Evolutionary conservation across 2,329 filamentous ascomycete genomes (phyloP).

Genomic region (Hymenoscyphus repandus): DNA sequence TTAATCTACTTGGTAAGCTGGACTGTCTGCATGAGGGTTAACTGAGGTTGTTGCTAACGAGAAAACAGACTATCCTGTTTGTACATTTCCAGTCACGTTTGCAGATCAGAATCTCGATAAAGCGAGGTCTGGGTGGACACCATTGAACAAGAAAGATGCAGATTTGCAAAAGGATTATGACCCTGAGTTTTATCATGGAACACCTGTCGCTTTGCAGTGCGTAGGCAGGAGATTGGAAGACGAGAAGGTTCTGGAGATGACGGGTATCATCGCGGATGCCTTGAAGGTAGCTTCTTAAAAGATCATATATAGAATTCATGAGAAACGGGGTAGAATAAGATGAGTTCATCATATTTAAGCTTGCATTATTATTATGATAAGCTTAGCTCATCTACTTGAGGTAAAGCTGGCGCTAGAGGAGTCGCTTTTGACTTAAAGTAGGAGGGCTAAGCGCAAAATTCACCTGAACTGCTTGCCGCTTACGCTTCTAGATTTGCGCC

Average conservation of each 20-base stretch:
- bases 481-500: too few species aligned
- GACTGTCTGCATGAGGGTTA: neutral
- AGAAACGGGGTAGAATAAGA: too few species aligned
- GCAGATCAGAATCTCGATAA: slow-evolving; percentile 36
- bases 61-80: slow-evolving; percentile 27
- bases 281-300: slow-evolving; percentile 19
- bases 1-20: slow-evolving; percentile 29
- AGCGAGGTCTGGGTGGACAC: slow-evolving; percentile 19
- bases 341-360: too few species aligned
- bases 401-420: too few species aligned
- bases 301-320: neutral
- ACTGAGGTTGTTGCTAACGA: slow-evolving; percentile 2
- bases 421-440: too few species aligned
- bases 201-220: slow-evolving; percentile 27
- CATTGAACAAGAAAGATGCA: slow-evolving; percentile 27
- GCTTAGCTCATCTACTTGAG: too few species aligned
- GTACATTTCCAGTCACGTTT: slow-evolving; percentile 40
- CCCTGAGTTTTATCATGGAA: slow-evolving; percentile 29
- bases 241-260: slow-evolving; percentile 34
- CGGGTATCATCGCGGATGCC: slow-evolving; percentile 32
- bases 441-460: too few species aligned
- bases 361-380: too few species aligned
- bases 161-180: slow-evolving; percentile 29
- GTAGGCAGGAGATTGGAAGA: slow-evolving; percentile 29
- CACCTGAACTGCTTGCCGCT: too few species aligned